phyloP scores from a whole-genome alignment of 2,329 filamentous ascomycete species.

The Neopestalotiopsis sp. region DNA sequence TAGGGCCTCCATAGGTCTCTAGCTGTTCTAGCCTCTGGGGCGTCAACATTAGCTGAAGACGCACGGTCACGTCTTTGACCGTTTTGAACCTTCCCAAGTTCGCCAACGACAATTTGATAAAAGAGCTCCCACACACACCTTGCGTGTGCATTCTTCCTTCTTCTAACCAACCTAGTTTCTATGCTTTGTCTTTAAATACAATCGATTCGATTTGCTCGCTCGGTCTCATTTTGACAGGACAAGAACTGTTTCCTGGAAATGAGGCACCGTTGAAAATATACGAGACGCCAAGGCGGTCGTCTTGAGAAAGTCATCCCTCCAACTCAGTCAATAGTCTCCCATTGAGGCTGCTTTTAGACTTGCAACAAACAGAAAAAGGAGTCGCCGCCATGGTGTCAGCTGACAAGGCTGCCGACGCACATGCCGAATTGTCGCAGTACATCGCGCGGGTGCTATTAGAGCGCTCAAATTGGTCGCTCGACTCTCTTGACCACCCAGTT shows the following conservation, averaged over 20 bases:
- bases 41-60: not conserved
- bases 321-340: not conserved
- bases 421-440: conserved; percentile 7
- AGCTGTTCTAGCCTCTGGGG: not conserved
- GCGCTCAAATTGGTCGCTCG: conserved; percentile 7
- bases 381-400: not conserved
- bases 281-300: not conserved
- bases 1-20: not conserved
- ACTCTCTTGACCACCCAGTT: not conserved
- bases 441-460: conserved; percentile 1
- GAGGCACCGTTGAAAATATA: not conserved
- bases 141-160: no score
- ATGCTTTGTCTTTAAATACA: no score
- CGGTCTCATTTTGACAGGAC: no score
- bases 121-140: no score
- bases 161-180: no score
- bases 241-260: not conserved
- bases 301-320: not conserved
- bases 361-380: not conserved
- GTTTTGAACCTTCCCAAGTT: not conserved
- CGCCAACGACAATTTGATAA: no score
- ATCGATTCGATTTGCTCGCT: no score
- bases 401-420: not conserved
- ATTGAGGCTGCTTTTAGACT: not conserved
- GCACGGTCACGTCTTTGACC: not conserved